phyloP scores from a whole-genome alignment of 495 filamentous ascomycete species.

The Hyphodiscus hymeniophilus region DNA sequence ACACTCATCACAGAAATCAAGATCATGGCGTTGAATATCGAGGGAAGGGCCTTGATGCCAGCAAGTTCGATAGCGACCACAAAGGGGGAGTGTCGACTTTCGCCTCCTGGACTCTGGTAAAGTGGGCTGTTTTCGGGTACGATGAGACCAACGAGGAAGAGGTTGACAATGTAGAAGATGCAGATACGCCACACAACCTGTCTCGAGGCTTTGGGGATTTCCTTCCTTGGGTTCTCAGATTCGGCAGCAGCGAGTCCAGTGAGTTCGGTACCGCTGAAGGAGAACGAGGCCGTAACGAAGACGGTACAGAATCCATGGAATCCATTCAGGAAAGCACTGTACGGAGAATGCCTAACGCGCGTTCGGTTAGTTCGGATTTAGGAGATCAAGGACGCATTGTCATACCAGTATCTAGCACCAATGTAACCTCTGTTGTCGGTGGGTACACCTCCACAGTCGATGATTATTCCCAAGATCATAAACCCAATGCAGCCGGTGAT shows the following conservation, averaged over 20 bases:
- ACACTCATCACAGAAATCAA: conserved; percentile 49
- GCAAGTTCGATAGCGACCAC: conserved; percentile 59
- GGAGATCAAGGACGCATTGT: too few relatives aligned
- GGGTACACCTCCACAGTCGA: conserved; percentile 40
- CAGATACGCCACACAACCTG: conserved; percentile 81
- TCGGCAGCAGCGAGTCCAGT: conserved; percentile 74
- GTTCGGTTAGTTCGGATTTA: too few relatives aligned
- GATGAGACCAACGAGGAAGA: conserved; percentile 54
- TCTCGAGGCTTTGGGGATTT: conserved; percentile 69
- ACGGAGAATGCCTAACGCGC: too few relatives aligned
- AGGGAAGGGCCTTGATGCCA: conserved; percentile 55
- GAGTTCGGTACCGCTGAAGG: conserved; percentile 64
- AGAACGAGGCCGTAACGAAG: conserved; percentile 59
- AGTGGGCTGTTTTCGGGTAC: conserved; percentile 28
- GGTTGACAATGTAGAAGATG: conserved; percentile 68
- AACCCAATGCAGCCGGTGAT: conserved; percentile 37
- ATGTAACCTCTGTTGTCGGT: conserved; percentile 43
- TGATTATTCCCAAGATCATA: conserved; percentile 44
- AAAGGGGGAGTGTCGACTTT: conserved; percentile 56
- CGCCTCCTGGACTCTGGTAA: conserved; percentile 26
- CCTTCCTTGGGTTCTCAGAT: conserved; percentile 65
- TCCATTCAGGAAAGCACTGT: conserved; percentile 57
- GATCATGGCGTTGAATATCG: conserved; percentile 66
- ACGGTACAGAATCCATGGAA: conserved; percentile 62
- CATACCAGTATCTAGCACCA: conserved; percentile 40